Evolutionary conservation across 192 early-diverging fungal genomes (phyloP).

Genomic region (Linnemannia schmuckeri): DNA sequence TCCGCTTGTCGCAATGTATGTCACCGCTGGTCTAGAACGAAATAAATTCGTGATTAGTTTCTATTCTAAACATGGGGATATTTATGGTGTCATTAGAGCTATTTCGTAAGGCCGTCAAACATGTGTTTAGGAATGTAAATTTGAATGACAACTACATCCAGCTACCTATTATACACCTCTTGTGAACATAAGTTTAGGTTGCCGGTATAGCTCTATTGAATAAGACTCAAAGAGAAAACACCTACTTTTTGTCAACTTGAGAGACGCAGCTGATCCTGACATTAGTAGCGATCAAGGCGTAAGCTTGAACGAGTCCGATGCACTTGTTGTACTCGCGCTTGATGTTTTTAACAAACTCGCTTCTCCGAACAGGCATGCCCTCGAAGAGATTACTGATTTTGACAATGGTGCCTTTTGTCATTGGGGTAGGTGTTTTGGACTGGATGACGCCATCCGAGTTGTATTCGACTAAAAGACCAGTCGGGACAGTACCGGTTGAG

Average conservation of each 20-base stretch:
- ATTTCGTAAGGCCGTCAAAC: not conserved
- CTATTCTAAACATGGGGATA: not conserved
- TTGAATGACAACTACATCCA: too few species aligned
- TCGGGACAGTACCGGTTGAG: constrained; percentile 67
- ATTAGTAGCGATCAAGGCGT: constrained; percentile 79
- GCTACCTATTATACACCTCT: too few species aligned
- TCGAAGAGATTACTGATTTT: constrained; percentile 82
- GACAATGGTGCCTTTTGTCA: constrained; percentile 83
- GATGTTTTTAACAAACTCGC: constrained; percentile 88
- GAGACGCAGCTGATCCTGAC: constrained; percentile 77
- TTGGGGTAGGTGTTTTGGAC: constrained; percentile 34
- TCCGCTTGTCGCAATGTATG: constrained; percentile 70
- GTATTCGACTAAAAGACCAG: constrained; percentile 80
- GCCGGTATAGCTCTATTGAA: not conserved
- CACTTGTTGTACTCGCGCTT: constrained; percentile 85
- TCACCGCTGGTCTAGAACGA: constrained; percentile 59
- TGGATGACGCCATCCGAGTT: constrained; percentile 66
- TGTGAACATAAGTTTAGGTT: not conserved
- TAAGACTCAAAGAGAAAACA: too few species aligned
- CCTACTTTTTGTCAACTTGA: constrained; percentile 70
- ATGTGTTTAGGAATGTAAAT: too few species aligned
- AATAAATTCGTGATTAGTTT: not conserved
- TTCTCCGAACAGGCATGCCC: constrained; percentile 85
- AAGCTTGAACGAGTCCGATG: constrained; percentile 84
- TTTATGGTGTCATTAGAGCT: not conserved